phyloP scores from a whole-genome alignment of 2,329 filamentous ascomycete species.

The Orbilia quercus region DNA sequence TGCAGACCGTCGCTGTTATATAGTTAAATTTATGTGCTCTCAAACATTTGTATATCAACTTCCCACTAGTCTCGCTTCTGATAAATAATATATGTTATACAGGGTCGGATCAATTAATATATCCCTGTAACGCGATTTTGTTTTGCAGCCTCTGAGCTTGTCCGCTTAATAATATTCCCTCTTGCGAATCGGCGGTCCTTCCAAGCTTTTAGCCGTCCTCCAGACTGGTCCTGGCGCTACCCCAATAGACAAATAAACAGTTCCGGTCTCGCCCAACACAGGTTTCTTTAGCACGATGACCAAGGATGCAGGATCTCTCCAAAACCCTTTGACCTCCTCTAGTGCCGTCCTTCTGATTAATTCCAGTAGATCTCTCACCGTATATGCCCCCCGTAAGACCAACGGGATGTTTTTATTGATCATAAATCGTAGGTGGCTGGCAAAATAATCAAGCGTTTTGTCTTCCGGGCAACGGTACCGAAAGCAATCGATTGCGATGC shows the following conservation, averaged over 20 bases:
- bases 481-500: constrained; percentile 37
- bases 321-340: constrained; percentile 39
- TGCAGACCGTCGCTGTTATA: no score
- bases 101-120: no score
- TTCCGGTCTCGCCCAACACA: constrained; percentile 31
- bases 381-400: constrained; percentile 14
- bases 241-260: constrained; percentile 33
- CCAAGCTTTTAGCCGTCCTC: constrained; percentile 26
- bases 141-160: no score
- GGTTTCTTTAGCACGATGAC: constrained; percentile 35
- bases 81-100: neutral
- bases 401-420: constrained; percentile 40
- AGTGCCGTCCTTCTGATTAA: constrained; percentile 32
- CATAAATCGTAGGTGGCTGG: constrained; percentile 44
- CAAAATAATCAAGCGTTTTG: constrained; percentile 42
- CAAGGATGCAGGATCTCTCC: constrained; percentile 37
- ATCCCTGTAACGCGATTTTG: no score
- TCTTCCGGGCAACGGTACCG: constrained; percentile 36
- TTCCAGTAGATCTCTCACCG: constrained; percentile 31
- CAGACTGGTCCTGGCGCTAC: constrained; percentile 35
- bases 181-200: constrained; percentile 18
- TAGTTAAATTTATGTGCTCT: no score
- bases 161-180: constrained; percentile 8
- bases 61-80: neutral
- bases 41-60: no score